Percentiles rank a stretch among this genome's conserved stretches.
Evolutionary conservation across 805 yeast genomes (phyloP).

Genomic region (Suhomyces tanzawaensis): DNA sequence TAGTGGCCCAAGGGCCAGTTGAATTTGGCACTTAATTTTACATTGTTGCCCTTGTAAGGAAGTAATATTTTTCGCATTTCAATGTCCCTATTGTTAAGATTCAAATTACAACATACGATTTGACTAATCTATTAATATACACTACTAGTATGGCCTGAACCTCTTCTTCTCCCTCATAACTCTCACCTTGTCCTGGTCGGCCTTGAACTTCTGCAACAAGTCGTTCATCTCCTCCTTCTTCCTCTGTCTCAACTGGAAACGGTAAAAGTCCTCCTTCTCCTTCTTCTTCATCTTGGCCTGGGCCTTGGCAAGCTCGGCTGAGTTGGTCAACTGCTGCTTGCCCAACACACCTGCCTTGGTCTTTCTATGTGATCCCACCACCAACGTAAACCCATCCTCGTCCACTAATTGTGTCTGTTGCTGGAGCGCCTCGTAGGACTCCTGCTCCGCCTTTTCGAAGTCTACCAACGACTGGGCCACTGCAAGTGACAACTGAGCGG

Average conservation of each 20-base stretch:
- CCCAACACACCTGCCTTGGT: slow-evolving; percentile 71
- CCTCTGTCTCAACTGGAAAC: slow-evolving; percentile 92
- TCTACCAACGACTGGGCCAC: slow-evolving; percentile 62
- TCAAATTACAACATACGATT: too few species aligned
- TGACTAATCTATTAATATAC: too few species aligned
- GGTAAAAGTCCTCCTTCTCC: slow-evolving; percentile 87
- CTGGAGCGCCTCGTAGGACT: slow-evolving; percentile 52
- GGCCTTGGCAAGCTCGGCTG: slow-evolving; percentile 35
- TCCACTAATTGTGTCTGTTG: slow-evolving; percentile 66
- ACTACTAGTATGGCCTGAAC: slow-evolving; percentile 73
- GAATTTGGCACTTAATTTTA: too few species aligned
- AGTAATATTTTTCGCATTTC: too few species aligned
- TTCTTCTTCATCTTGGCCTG: slow-evolving; percentile 59
- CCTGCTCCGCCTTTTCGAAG: slow-evolving; percentile 70
- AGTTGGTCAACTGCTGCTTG: slow-evolving; percentile 42
- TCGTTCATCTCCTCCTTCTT: slow-evolving; percentile 93
- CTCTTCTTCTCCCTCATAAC: slow-evolving; percentile 75
- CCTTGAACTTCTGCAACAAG: slow-evolving; percentile 75
- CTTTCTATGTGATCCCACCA: slow-evolving; percentile 83
- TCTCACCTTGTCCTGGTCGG: slow-evolving; percentile 83
- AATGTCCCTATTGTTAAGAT: too few species aligned
- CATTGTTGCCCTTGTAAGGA: too few species aligned
- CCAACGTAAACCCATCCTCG: slow-evolving; percentile 92
- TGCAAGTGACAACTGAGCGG: slow-evolving; percentile 49
- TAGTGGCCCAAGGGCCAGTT: too few species aligned